Conservation (phyloP, 2,329 filamentous ascomycete species). For the Dothideomycetes sp. region DNA sequence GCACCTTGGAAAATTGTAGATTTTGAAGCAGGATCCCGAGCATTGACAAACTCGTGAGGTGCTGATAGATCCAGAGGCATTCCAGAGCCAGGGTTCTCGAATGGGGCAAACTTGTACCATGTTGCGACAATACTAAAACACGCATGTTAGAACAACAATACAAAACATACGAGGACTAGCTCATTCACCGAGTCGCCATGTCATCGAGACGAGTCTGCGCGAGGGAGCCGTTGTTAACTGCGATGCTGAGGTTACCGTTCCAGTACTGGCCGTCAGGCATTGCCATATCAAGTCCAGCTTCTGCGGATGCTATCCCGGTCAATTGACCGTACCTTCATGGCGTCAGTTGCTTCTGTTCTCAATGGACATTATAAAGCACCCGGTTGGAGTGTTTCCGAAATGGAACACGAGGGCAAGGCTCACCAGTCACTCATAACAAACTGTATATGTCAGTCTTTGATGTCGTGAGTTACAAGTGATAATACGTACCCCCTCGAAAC, state of each 20-base stretch:
- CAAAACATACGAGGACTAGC: neutral
- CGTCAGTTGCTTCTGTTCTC: too few species aligned
- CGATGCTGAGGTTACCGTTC: conserved; percentile 16
- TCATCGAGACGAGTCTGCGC: conserved; percentile 20
- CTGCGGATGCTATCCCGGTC: conserved; percentile 15
- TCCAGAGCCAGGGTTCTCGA: conserved; percentile 10
- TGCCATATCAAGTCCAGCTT: conserved; percentile 21
- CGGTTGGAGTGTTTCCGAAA: too few species aligned
- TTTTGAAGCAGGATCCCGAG: conserved; percentile 38
- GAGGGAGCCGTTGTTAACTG: conserved; percentile 21
- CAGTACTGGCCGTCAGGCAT: conserved; percentile 17
- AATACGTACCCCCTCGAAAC: conserved; percentile 20
- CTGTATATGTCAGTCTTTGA: neutral
- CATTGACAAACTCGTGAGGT: conserved; percentile 45
- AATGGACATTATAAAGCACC: too few species aligned
- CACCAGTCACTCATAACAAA: too few species aligned
- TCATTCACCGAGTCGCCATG: conserved; percentile 21
- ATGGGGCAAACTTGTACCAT: conserved; percentile 14
- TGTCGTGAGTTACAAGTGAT: neutral
- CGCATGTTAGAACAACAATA: neutral
- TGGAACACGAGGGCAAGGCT: too few species aligned
- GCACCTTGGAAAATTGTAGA: conserved; percentile 43
- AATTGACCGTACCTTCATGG: conserved; percentile 32
- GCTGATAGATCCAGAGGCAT: conserved; percentile 27
- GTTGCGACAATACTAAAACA: conserved; percentile 15